Conservation (phyloP, 371 early-diverging fungal species). For the Syncephalastrum monosporum region DNA sequence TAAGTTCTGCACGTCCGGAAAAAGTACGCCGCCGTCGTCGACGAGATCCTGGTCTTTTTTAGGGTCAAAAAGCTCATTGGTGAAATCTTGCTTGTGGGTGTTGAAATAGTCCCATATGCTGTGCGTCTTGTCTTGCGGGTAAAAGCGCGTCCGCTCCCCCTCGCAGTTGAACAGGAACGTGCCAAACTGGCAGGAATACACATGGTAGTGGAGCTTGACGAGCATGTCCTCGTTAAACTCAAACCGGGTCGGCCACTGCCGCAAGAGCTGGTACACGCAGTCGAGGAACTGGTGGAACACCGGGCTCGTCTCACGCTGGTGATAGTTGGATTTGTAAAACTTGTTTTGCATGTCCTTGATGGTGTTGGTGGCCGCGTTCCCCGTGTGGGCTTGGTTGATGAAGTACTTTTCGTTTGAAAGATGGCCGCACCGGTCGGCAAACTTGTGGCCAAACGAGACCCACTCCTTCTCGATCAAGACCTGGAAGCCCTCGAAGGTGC, state of each 20-base stretch:
- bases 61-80: slow-evolving; percentile 54
- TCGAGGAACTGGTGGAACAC: slow-evolving; percentile 96
- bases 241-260: slow-evolving; percentile 86
- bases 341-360: slow-evolving; percentile 73
- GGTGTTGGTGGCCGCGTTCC: slow-evolving; percentile 61
- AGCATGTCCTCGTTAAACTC: slow-evolving; percentile 88
- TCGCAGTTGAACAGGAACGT: slow-evolving; percentile 91
- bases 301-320: slow-evolving; percentile 85
- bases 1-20: slow-evolving; percentile 61
- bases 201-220: slow-evolving; percentile 77
- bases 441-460: slow-evolving; percentile 96
- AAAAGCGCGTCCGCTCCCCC: slow-evolving; percentile 57
- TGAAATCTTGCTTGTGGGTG: slow-evolving; percentile 49
- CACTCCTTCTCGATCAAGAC: slow-evolving; percentile 95
- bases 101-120: slow-evolving; percentile 85
- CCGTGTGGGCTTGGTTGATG: slow-evolving; percentile 49
- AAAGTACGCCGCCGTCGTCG: slow-evolving; percentile 55
- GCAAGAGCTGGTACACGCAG: slow-evolving; percentile 89
- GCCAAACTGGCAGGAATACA: slow-evolving; percentile 91
- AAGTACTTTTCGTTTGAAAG: slow-evolving; percentile 75
- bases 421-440: slow-evolving; percentile 90
- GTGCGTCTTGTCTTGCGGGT: slow-evolving; percentile 52
- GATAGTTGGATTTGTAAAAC: slow-evolving; percentile 57
- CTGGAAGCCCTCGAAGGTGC: slow-evolving; percentile 89
- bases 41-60: slow-evolving; percentile 47